Evolutionary conservation across 345 rosid species (phyloP).

Genomic region (Trapa bicornis): DNA sequence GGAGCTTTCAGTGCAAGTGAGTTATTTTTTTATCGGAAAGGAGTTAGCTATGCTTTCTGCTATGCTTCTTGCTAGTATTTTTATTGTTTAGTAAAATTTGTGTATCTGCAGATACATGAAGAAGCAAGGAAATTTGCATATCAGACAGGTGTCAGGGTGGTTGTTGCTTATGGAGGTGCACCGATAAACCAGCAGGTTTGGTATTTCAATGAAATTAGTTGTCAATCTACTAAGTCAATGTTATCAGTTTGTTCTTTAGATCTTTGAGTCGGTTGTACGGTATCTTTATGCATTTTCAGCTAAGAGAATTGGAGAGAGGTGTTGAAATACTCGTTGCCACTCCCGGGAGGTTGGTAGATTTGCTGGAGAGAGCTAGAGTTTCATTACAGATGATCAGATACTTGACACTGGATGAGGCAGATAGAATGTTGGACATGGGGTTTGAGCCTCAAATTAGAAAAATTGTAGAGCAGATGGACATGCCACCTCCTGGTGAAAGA

Average conservation of each 20-base stretch:
- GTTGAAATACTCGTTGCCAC: slow-evolving; percentile 99
- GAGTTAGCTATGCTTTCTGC: neutral
- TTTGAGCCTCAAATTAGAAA: slow-evolving; percentile 98
- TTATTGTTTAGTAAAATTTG: neutral
- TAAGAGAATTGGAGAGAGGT: slow-evolving; percentile 89
- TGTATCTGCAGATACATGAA: slow-evolving; percentile 71
- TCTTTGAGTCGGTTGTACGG: no score
- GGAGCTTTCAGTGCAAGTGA: slow-evolving; percentile 89
- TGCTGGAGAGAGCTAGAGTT: slow-evolving; percentile 93
- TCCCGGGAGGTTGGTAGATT: slow-evolving; percentile 92
- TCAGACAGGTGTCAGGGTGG: slow-evolving; percentile 96
- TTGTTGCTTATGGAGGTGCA: slow-evolving; percentile 98
- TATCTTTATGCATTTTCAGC: slow-evolving; percentile 29
- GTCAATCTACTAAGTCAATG: neutral
- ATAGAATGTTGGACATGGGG: slow-evolving; percentile 99
- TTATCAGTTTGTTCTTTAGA: neutral
- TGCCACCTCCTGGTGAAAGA: slow-evolving; percentile 79
- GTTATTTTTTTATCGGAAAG: slow-evolving; percentile 8
- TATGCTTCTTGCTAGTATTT: slow-evolving; percentile 5
- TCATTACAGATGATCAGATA: slow-evolving; percentile 83
- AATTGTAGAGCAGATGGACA: slow-evolving; percentile 92
- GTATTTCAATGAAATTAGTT: slow-evolving; percentile 1
- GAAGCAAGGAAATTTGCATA: slow-evolving; percentile 92
- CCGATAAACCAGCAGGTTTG: slow-evolving; percentile 82
- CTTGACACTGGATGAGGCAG: slow-evolving; percentile 95